A percentile compares a stretch with the other conserved stretches of the same genome.
Evolutionary conservation across 768 basidiomycete genomes (phyloP).

Genomic region (Phlebiopsis gigantea): DNA sequence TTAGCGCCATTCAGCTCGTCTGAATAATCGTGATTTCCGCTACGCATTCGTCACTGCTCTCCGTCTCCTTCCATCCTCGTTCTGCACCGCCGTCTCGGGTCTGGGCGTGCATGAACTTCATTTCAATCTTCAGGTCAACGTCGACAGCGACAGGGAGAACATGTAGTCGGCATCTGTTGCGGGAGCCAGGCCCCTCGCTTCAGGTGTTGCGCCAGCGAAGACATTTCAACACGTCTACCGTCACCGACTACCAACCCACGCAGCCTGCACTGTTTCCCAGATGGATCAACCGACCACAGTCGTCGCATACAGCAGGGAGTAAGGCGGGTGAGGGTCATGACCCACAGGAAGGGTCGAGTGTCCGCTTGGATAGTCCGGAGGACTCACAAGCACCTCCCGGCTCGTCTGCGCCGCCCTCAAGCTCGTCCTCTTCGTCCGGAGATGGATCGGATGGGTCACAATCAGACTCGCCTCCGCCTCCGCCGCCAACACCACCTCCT

Average conservation of each 20-base stretch:
- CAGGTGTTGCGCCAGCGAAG: conserved; percentile 15
- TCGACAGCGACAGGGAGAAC: conserved; percentile 17
- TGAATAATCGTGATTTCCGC: not conserved
- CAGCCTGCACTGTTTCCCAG: conserved; percentile 23
- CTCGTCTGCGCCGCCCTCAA: conserved; percentile 31
- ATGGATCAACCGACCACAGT: conserved; percentile 27
- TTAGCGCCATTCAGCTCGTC: too few relatives aligned
- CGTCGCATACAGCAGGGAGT: conserved; percentile 1
- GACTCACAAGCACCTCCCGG: conserved; percentile 25
- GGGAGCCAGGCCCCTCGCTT: conserved; percentile 21
- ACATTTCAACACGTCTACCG: conserved; percentile 22
- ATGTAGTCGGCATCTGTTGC: conserved; percentile 19
- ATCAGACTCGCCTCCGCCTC: conserved; percentile 32
- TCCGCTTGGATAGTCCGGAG: conserved; percentile 20
- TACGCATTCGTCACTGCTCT: conserved; percentile 6
- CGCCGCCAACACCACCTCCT: conserved; percentile 35
- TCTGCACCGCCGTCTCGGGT: not conserved
- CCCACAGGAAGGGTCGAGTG: conserved; percentile 12
- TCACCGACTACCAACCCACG: conserved; percentile 22
- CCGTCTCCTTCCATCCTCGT: not conserved
- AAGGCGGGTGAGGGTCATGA: conserved; percentile 13
- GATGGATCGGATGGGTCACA: conserved; percentile 23
- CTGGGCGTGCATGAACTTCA: conserved; percentile 25
- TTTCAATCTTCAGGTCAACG: conserved; percentile 19
- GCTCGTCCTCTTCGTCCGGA: conserved; percentile 38